Percentiles rank a stretch among this genome's conserved stretches.
These are phyloP conservation scores for Orbilia brochopaga DNA, from an alignment of 2,329 filamentous ascomycete species.

Conservation along the genomic window DNA sequence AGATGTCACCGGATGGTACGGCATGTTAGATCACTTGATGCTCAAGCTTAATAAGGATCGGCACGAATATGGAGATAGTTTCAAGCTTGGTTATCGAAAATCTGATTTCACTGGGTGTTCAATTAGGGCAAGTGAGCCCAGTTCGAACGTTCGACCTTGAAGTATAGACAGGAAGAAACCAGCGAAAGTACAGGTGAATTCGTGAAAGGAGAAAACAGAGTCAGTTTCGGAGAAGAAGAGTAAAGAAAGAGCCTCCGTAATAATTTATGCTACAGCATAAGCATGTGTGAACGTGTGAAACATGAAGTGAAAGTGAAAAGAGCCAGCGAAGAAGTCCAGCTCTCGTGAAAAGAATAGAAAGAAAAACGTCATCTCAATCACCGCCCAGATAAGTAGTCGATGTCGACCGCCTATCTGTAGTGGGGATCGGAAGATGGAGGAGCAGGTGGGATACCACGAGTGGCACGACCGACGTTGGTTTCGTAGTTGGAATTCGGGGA, in stretches of 20 bases:
- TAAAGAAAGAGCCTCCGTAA: slow-evolving; percentile 2
- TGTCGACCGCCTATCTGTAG: slow-evolving; percentile 16
- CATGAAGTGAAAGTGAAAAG: neutral
- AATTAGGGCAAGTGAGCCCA: no score
- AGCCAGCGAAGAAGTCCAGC: neutral
- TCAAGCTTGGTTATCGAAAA: no score
- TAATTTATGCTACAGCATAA: slow-evolving; percentile 3
- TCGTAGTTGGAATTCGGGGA: slow-evolving; percentile 25
- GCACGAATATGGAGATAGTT: no score
- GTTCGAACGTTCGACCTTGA: no score
- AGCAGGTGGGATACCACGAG: slow-evolving; percentile 20
- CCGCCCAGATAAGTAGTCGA: neutral
- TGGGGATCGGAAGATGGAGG: slow-evolving; percentile 39
- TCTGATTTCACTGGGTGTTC: no score
- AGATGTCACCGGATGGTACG: no score
- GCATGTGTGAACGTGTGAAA: neutral
- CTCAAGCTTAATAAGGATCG: no score
- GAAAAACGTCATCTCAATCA: neutral
- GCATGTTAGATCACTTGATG: no score
- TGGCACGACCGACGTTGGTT: slow-evolving; percentile 25
- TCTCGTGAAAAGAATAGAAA: neutral
- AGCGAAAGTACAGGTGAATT: neutral
- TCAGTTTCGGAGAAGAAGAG: neutral
- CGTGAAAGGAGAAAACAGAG: neutral
- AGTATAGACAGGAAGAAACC: neutral